Evolutionary conservation across 2,329 filamentous ascomycete genomes (phyloP), one percentile per base, ranked within the genome.

Genomic region (Cladorrhinum sp.): DNA sequence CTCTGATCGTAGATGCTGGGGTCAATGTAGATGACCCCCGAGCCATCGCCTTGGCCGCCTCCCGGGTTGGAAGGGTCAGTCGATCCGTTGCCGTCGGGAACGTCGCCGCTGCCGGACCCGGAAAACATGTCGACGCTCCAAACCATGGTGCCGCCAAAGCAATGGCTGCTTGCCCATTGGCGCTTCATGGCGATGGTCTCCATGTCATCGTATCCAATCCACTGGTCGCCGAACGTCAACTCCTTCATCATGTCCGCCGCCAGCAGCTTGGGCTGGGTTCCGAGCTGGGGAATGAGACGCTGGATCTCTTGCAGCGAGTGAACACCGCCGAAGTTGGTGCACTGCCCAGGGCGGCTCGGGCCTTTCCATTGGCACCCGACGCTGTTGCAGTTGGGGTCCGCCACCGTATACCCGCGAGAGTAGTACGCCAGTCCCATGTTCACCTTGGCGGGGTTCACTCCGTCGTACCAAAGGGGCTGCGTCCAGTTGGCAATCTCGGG

Each of bases 381-480:
- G 0, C 69, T 62, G 10, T 66, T 71, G 50, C 73, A 76, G 38
- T 22, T 62, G 1, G 67, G 61, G 20, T 70, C 65, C 0, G 61
- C 27, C 0, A 75, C 27, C 0, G 75, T 81, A 50, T 77, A 81
- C 1, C 77, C 74, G 4, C 79, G 71, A 0, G 79, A 79, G 56
- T 83, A 83, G 52, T 73, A 75, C 1, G 78, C 78, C 0, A 81
- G 57, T 0, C 80, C 81, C 2, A 83, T 65, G 58, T 78, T 78
- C 36, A 82, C 66, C 62, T 81, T 79, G 2, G 55, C 50, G 0
- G 76, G 72, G 48, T 75, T 62, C 0, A 82, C 56, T 1, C 71
- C 70, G 32, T 72, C 75, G 55, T 72, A 77, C 77, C 76, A 81
- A 0, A 82, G 60, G 0, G 76, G 75, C 0, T 73, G 41, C 0